phyloP scores from a whole-genome alignment of 805 yeast genomes.

The Zygosaccharomyces kombuchaensis region DNA sequence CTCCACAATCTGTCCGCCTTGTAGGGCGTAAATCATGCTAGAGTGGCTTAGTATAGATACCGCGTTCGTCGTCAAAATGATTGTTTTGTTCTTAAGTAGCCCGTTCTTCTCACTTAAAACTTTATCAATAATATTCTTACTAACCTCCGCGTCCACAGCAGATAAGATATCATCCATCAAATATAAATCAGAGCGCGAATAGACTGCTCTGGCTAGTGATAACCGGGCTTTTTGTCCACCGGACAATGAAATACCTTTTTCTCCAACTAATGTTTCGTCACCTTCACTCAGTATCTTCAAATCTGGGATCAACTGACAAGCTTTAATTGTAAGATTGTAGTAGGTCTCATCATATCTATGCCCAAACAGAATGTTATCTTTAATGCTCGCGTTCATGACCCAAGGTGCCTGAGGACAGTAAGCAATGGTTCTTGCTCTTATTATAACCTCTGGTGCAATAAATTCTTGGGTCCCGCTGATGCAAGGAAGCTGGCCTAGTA shows the following conservation, averaged over 20 bases:
- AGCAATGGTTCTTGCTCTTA: constrained; percentile 41
- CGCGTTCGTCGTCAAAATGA: constrained; percentile 56
- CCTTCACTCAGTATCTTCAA: constrained; percentile 48
- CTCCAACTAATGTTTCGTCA: constrained; percentile 53
- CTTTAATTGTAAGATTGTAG: constrained; percentile 42
- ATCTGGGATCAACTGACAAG: constrained; percentile 49
- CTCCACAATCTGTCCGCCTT: constrained; percentile 53
- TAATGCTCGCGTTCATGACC: constrained; percentile 48
- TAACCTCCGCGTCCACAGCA: constrained; percentile 72
- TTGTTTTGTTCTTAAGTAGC: constrained; percentile 47
- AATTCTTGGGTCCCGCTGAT: constrained; percentile 25
- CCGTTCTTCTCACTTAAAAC: constrained; percentile 45
- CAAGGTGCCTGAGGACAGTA: constrained; percentile 60
- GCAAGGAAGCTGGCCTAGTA: constrained; percentile 52
- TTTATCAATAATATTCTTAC: constrained; percentile 47
- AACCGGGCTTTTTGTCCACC: constrained; percentile 66
- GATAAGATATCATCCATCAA: constrained; percentile 62
- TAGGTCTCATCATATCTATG: constrained; percentile 40
- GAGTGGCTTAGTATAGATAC: constrained; percentile 54
- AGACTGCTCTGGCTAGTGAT: constrained; percentile 65
- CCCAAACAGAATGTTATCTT: constrained; percentile 51
- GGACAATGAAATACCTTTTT: constrained; percentile 55
- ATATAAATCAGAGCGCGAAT: constrained; percentile 54
- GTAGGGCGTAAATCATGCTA: constrained; percentile 55
- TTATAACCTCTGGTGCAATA: constrained; percentile 23